Base-by-base conservation (phyloP, 1,284 basidiomycete genomes). In the Leccinum solheimii region DNA sequence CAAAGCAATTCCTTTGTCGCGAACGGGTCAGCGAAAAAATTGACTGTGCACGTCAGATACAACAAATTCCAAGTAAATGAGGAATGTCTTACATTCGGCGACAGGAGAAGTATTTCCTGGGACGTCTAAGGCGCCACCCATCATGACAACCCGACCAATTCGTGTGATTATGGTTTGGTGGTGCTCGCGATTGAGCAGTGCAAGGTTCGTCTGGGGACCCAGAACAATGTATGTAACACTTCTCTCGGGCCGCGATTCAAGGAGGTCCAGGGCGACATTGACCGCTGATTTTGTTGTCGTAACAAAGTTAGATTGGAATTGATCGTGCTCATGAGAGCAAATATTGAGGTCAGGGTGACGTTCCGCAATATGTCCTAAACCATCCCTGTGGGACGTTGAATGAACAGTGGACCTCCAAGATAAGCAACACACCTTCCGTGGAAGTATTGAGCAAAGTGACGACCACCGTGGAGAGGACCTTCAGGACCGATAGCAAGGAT, bases 61-160 rank as follows among this genome's bases (percentile, higher is more conserved):
- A 49, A 55, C 16, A 5, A 10, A 16, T 38, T 13, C 7, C 3
- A 34, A 34, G 9, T 49, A 30, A 27, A 49, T 16, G 59, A 51
- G 16, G 48, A 54, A 56, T 45, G 3, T 62, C 79, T 66, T 69
- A 90, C 91, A 93, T 75, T 97, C 95, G 60, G 94, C 90, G 0
- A 86, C 82, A 4, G 94, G 86, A 14, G 82, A 87, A 0, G 90
- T 93, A 72, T 98, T 98, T 3, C 96, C 96, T 0, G 95, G 94
- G 19, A 93, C 92, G 67, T 98, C 95, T 32, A 98, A 77, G 1
- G 93, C 89, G n/a, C 95, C 96, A n/a, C 96, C 97, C 95, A 98
- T 98, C 72, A 88, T 89, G 19, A 96, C 79, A 27, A 98, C 81
- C 13, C 87, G 83, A 16, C 89, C 90, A 43, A 92, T 82, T 36